Evolutionary conservation across 495 filamentous ascomycete genomes (phyloP).

Genomic region (Bryoglossum gracile): DNA sequence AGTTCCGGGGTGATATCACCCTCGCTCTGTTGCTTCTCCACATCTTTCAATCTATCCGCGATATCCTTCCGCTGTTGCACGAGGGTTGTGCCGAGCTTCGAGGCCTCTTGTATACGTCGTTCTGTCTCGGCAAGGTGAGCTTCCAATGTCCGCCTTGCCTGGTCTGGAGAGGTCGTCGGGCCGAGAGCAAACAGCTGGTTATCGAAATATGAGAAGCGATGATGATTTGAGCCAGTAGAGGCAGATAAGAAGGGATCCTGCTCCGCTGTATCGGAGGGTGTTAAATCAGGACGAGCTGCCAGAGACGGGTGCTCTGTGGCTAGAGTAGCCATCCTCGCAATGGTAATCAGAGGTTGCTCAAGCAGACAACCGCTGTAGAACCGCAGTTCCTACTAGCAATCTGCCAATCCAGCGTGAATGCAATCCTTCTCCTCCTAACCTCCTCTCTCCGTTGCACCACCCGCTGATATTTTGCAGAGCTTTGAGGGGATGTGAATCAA

Average conservation of each 20-base stretch:
- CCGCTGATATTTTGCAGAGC: neutral
- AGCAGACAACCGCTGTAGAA: neutral
- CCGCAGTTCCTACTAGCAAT: neutral
- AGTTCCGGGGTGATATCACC: constrained; percentile 80
- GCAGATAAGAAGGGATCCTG: constrained; percentile 41
- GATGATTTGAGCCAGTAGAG: constrained; percentile 43
- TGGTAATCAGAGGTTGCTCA: neutral
- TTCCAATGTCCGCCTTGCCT: constrained; percentile 81
- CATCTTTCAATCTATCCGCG: constrained; percentile 71
- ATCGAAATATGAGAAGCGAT: constrained; percentile 75
- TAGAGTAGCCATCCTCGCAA: constrained; percentile 19
- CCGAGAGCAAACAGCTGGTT: constrained; percentile 71
- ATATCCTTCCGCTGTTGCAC: constrained; percentile 78
- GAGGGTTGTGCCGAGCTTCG: constrained; percentile 75
- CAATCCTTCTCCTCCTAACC: neutral
- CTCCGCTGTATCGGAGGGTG: constrained; percentile 6
- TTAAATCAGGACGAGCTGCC: constrained; percentile 7
- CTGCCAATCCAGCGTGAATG: too few species aligned
- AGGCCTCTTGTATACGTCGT: constrained; percentile 82
- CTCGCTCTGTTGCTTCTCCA: constrained; percentile 71
- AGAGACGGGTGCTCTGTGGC: constrained; percentile 17
- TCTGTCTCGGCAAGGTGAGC: constrained; percentile 89
- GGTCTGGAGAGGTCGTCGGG: constrained; percentile 67
- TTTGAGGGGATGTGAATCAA: neutral
- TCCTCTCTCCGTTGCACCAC: neutral